Evolutionary conservation across 306 rosid species (phyloP), one percentile per base, ranked within the genome.

Genomic region (Prunus mume): DNA sequence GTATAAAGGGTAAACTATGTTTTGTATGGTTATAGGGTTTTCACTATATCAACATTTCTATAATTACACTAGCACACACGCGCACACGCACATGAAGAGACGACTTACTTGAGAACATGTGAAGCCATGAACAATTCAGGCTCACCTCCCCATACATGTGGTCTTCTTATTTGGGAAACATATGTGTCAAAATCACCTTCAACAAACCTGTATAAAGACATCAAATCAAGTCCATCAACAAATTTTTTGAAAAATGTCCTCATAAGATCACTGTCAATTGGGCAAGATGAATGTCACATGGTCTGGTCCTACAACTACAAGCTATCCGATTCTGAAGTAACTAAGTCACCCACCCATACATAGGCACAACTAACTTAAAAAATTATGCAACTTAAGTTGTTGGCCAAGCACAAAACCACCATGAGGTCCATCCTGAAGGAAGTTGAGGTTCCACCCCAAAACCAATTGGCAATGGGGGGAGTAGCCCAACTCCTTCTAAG

Each of bases 141-240:
- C 77, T 95, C 98, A 14, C 98, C 98, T 69, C 98, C 98, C 98
- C 98, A 95, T 57, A 95, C 88, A 55, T 92, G 92, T 25, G 96
- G 86, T 83, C 87, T 85, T 83, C 97, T 87, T 68, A 95, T 92
- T 73, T 92, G 86, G 10, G 93, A 89, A 51, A 95, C 86, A 27
- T 95, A 95, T 0, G 79, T 75, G 41, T 95, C 91, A 74, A 95
- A 95, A 87, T 95, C 90, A 20, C 98, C 98, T 88, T 95, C 98
- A 19, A 95, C 83, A 76, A 95, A 95, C 98, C 98, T 95, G 80
- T 79, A 71, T n/a, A 50, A 65, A 78, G 66, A 76, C 72, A 75
- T 69, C 74, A 83, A 64, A 75, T 70, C 46, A 70, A 72, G 68
- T 75, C 63, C 68, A 79, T 82, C 46, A 76, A 62, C 24, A 65